These are phyloP conservation scores for Vigna angularis DNA, from an alignment of 306 rosid genomes.

Conservation along the genomic window DNA sequence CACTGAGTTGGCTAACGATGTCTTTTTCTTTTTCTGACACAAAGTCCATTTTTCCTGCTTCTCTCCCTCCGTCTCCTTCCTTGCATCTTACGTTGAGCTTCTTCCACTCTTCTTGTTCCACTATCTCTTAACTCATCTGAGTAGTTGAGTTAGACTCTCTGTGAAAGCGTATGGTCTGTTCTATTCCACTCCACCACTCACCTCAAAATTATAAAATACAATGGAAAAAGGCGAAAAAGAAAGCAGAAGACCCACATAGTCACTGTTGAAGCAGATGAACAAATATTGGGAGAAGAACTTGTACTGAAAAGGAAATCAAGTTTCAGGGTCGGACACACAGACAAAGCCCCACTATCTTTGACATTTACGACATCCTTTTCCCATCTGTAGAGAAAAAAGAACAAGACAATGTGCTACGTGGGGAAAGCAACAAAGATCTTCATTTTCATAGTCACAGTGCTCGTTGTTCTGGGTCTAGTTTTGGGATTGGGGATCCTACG, in stretches of 20 bases:
- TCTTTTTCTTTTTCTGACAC: too few relatives aligned
- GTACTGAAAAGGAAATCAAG: slow-evolving; percentile 2
- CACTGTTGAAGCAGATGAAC: neutral
- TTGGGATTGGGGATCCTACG: slow-evolving; percentile 65
- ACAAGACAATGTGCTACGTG: slow-evolving; percentile 73
- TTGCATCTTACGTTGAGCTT: too few relatives aligned
- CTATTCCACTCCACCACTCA: slow-evolving; percentile 37
- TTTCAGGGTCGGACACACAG: neutral
- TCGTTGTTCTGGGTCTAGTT: slow-evolving; percentile 70
- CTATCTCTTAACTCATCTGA: slow-evolving; percentile 26
- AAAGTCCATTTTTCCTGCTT: too few relatives aligned
- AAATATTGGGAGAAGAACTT: neutral
- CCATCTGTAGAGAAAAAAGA: neutral
- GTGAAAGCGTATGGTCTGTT: slow-evolving; percentile 30
- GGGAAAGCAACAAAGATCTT: slow-evolving; percentile 99
- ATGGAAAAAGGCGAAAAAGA: slow-evolving; percentile 72
- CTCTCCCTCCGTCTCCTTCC: too few relatives aligned
- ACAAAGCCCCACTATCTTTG: slow-evolving; percentile 18
- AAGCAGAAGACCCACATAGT: slow-evolving; percentile 36
- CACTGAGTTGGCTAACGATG: too few relatives aligned
- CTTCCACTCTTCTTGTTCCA: neutral
- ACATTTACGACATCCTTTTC: slow-evolving; percentile 27
- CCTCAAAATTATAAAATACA: slow-evolving; percentile 13
- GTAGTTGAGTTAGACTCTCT: slow-evolving; percentile 4
- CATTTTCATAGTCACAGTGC: slow-evolving; percentile 82